A percentile compares a stretch with the other conserved stretches of the same genome.
phyloP scores from a whole-genome alignment of 2,329 filamentous ascomycete genomes.

The Trichoderma aggressivum region DNA sequence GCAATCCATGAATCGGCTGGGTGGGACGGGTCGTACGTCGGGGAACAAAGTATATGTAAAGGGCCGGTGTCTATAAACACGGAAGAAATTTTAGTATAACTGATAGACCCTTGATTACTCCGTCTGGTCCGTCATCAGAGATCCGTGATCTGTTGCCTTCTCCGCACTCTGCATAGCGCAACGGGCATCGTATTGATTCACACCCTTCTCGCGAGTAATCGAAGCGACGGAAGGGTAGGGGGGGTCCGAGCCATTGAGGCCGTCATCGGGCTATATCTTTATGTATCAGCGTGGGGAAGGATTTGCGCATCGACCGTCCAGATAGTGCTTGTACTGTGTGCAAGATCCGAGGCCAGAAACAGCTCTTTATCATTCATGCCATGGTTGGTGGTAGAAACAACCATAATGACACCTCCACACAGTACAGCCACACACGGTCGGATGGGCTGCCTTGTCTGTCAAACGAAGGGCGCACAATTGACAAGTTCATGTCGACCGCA shows the following conservation, averaged over 20 bases:
- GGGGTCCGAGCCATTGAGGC: not conserved
- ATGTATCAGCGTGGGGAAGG: slow-evolving; percentile 2
- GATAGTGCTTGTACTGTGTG: not conserved
- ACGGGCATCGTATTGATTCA: not conserved
- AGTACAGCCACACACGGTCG: not conserved
- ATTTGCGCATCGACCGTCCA: not conserved
- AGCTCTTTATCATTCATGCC: not conserved
- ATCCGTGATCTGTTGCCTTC: slow-evolving; percentile 1
- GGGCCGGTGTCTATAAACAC: not conserved
- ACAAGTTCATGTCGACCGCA: slow-evolving; percentile 25
- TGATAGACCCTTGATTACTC: not conserved
- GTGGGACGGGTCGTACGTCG: not conserved
- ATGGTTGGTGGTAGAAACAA: not conserved
- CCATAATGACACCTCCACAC: slow-evolving; percentile 1
- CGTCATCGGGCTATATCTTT: slow-evolving; percentile 12
- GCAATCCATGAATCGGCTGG: not conserved
- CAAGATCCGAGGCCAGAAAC: not conserved
- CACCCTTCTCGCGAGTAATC: not conserved
- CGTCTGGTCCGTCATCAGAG: not conserved
- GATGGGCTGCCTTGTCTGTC: slow-evolving; percentile 25
- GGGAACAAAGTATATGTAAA: not conserved
- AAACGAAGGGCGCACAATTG: slow-evolving; percentile 39
- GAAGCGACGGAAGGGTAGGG: not conserved
- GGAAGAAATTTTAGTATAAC: not conserved
- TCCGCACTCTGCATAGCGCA: slow-evolving; percentile 1